A percentile compares a stretch with the other conserved stretches of the same genome.
These are phyloP conservation scores for Aspergillus costaricaensis DNA, from an alignment of 2,329 filamentous ascomycete genomes.

Conservation along the genomic window DNA sequence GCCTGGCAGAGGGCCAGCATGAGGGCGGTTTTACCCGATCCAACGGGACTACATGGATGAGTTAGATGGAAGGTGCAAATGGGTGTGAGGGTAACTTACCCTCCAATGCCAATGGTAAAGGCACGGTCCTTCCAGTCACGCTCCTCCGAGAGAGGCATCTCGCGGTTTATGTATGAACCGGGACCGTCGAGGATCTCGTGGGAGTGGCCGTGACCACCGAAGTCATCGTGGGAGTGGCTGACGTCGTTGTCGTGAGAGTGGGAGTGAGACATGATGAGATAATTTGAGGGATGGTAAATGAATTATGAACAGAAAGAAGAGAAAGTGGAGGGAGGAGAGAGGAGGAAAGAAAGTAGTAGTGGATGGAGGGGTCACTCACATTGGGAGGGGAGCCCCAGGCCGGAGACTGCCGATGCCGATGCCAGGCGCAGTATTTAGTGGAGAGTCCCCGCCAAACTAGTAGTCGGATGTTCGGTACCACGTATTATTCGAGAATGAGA, in stretches of 20 bases:
- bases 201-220: constrained; percentile 78
- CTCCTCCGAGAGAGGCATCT: constrained; percentile 91
- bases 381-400: no score
- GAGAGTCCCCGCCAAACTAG: background rate
- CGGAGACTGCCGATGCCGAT: constrained; percentile 5
- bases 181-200: constrained; percentile 95
- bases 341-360: background rate
- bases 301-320: background rate
- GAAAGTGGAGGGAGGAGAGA: background rate
- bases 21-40: constrained; percentile 93
- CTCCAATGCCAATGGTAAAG: constrained; percentile 97
- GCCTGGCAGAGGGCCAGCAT: constrained; percentile 91
- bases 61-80: background rate
- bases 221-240: constrained; percentile 56
- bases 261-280: constrained; percentile 36
- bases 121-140: constrained; percentile 84
- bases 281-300: background rate
- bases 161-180: constrained; percentile 82
- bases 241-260: constrained; percentile 42
- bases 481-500: no score
- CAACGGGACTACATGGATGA: constrained; percentile 69
- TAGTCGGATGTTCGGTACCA: background rate
- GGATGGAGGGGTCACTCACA: background rate
- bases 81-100: constrained; percentile 57
- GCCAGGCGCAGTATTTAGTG: background rate